Evolutionary conservation across 2,329 filamentous ascomycete genomes (phyloP).

Genomic region (Plectosphaerella plurivora): DNA sequence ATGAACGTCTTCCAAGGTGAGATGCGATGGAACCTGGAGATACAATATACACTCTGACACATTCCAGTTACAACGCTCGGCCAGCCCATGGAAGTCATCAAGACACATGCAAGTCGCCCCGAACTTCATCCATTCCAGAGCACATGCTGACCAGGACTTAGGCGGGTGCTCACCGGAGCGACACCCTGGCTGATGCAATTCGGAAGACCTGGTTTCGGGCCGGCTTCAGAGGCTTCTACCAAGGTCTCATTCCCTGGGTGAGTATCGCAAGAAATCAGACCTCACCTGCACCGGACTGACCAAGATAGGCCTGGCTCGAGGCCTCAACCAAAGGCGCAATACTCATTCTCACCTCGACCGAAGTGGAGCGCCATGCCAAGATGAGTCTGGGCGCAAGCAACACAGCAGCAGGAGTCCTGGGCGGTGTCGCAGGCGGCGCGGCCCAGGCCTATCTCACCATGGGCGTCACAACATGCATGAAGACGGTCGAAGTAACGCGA

Average conservation of each 20-base stretch:
- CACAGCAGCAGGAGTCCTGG: slow-evolving; percentile 5
- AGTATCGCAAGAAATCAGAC: background rate
- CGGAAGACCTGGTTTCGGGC: slow-evolving; percentile 7
- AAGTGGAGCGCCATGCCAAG: slow-evolving; percentile 1
- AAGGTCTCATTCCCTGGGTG: slow-evolving; percentile 13
- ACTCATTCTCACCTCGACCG: slow-evolving; percentile 1
- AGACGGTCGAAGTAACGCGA: slow-evolving; percentile 10
- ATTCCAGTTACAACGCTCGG: slow-evolving; percentile 8
- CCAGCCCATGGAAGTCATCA: slow-evolving; percentile 12
- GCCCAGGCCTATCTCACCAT: slow-evolving; percentile 11
- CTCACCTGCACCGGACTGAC: background rate
- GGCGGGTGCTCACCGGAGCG: slow-evolving; percentile 4
- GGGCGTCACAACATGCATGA: slow-evolving; percentile 12
- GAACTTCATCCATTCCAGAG: no score
- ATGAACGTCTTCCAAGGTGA: slow-evolving; percentile 5
- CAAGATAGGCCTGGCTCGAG: slow-evolving; percentile 6
- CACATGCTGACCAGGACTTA: background rate
- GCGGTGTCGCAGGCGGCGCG: slow-evolving; percentile 9
- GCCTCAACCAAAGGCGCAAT: slow-evolving; percentile 6
- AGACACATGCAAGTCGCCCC: slow-evolving; percentile 8
- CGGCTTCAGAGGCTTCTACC: slow-evolving; percentile 9
- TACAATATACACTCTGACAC: background rate
- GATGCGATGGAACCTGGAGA: background rate
- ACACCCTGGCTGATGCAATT: slow-evolving; percentile 5
- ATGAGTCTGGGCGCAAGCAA: background rate